These are phyloP conservation scores for Aspergillus sp. DNA, from an alignment of 2,329 filamentous ascomycete species.

Conservation along the genomic window DNA sequence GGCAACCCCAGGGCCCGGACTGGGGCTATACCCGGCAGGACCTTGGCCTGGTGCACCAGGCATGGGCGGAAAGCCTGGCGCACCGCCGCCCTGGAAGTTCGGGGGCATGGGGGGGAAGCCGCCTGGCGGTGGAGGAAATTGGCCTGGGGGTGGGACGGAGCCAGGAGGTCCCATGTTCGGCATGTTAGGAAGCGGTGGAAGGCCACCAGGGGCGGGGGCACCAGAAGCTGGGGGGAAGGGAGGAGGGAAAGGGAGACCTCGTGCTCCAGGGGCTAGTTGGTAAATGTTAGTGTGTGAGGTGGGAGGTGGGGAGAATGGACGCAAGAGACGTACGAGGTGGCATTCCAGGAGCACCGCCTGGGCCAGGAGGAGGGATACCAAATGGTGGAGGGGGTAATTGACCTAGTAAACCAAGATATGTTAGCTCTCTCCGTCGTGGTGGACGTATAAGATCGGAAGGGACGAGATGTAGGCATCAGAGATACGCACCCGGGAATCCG, in stretches of 20 bases:
- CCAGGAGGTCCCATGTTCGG: slow-evolving; percentile 39
- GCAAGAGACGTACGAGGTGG: slow-evolving; percentile 53
- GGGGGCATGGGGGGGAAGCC: slow-evolving; percentile 18
- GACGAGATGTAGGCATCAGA: not conserved
- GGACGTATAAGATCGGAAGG: not conserved
- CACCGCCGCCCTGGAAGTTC: slow-evolving; percentile 49
- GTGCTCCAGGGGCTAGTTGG: slow-evolving; percentile 52
- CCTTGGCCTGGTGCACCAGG: slow-evolving; percentile 25
- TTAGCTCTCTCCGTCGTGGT: not conserved
- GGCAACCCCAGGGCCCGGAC: slow-evolving; percentile 27
- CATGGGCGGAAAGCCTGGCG: slow-evolving; percentile 34
- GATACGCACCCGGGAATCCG: slow-evolving; percentile 59
- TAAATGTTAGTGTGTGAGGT: not conserved
- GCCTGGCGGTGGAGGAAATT: slow-evolving; percentile 25
- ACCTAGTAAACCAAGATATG: slow-evolving; percentile 27
- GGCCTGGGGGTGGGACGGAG: slow-evolving; percentile 16
- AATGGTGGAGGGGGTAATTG: slow-evolving; percentile 60
- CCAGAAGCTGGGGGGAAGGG: slow-evolving; percentile 37
- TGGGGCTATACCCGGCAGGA: slow-evolving; percentile 22
- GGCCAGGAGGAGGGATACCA: slow-evolving; percentile 49
- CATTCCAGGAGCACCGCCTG: slow-evolving; percentile 42
- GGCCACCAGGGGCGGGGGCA: slow-evolving; percentile 37
- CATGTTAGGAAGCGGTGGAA: slow-evolving; percentile 40
- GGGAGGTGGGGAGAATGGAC: not conserved
- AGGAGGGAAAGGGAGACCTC: slow-evolving; percentile 56